Percentiles rank a stretch among this genome's conserved stretches.
These are phyloP conservation scores for Rhodomyrtus psidioides DNA, from an alignment of 441 rosid genomes.

Conservation along the genomic window DNA sequence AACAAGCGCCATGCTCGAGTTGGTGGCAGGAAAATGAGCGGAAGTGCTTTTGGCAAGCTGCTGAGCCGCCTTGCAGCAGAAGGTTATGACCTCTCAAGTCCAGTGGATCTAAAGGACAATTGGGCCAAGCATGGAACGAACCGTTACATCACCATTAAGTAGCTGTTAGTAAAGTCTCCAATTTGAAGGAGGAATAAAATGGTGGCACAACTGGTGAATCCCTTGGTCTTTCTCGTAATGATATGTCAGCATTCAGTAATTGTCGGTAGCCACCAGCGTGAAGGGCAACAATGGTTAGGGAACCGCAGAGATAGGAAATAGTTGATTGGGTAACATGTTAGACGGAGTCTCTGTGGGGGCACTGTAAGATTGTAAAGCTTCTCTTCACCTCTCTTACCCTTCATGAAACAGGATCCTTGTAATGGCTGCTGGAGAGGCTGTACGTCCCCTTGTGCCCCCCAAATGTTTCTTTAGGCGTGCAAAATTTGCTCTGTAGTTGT, in stretches of 20 bases:
- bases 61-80: constrained; percentile 89
- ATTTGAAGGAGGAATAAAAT: constrained; percentile 1
- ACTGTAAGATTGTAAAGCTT: neutral
- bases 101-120: constrained; percentile 85
- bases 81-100: constrained; percentile 77
- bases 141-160: constrained; percentile 89
- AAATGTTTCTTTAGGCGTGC: neutral
- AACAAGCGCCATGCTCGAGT: constrained; percentile 85
- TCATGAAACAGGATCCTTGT: neutral
- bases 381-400: neutral
- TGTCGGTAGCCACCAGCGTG: neutral
- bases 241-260: neutral
- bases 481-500: neutral
- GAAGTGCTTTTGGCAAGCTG: constrained; percentile 91
- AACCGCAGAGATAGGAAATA: neutral
- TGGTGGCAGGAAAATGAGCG: constrained; percentile 98
- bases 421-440: neutral
- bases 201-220: neutral
- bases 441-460: neutral
- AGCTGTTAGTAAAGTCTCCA: constrained; percentile 8
- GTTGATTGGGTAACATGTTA: neutral
- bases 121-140: constrained; percentile 98
- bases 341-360: neutral
- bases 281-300: neutral
- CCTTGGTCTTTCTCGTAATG: neutral